Conservation (phyloP, 305 asterid species). For the Plantago coronopus region DNA sequence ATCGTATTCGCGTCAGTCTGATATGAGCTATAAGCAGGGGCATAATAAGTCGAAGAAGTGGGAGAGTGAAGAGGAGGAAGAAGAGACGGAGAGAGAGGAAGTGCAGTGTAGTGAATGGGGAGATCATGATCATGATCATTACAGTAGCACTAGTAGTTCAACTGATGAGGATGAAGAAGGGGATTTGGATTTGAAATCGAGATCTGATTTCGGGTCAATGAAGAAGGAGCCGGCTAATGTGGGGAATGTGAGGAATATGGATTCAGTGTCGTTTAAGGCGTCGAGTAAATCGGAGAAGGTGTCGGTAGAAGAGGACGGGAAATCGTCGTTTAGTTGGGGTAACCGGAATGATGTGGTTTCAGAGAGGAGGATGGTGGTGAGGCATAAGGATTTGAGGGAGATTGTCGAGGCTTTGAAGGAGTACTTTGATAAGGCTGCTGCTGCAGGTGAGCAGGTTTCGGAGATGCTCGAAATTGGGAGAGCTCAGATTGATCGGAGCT, state of each 20-base stretch:
- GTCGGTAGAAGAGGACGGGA: slow-evolving; percentile 44
- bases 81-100: slow-evolving; percentile 86
- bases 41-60: slow-evolving; percentile 35
- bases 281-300: slow-evolving; percentile 53
- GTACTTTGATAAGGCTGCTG: slow-evolving; percentile 84
- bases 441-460: slow-evolving; percentile 85
- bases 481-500: slow-evolving; percentile 85
- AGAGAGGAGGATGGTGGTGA: slow-evolving; percentile 70
- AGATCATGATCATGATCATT: slow-evolving; percentile 88
- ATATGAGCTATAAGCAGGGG: slow-evolving; percentile 23
- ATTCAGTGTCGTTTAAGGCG: slow-evolving; percentile 26
- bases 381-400: slow-evolving; percentile 85
- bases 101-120: slow-evolving; percentile 98
- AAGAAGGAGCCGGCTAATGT: slow-evolving; percentile 26
- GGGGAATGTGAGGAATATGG: slow-evolving; percentile 12
- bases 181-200: slow-evolving; percentile 40
- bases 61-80: slow-evolving; percentile 57
- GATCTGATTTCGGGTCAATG: slow-evolving; percentile 67
- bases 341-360: slow-evolving; percentile 44
- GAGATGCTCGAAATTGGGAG: slow-evolving; percentile 91
- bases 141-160: slow-evolving; percentile 47
- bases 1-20: slow-evolving; percentile 45
- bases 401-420: slow-evolving; percentile 79
- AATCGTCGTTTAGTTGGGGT: slow-evolving; percentile 74
- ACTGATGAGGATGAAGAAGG: slow-evolving; percentile 44